Evolutionary conservation across 169 alveolate species (phyloP), one percentile per base, ranked within the genome.

Genomic region (Cryptosporidium ryanae): DNA sequence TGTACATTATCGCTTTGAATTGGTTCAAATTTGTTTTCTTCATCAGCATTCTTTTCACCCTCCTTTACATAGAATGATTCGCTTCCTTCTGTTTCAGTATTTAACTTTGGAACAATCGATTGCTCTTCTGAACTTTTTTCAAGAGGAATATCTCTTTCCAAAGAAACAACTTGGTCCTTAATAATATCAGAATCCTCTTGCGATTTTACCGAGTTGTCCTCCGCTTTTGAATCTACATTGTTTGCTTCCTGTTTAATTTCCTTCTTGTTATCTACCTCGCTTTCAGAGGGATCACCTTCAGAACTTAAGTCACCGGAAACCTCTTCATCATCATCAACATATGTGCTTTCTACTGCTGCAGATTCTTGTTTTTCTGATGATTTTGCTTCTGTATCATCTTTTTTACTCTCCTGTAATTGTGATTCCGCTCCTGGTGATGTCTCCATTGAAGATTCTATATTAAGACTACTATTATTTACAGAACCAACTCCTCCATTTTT

Each of bases 241-340:
- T 4, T 21, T 52, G 57, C 5, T 12, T 31, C 12, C 32, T 50
- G 34, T 25, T 7, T 10, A 0, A 4, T 29, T 44, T 29, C 12
- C 8, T 15, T 18, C 17, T 31, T n/a, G 4, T 10, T 52, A 15
- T 55, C 59, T 5, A 44, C 10, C 25, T 68, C 65, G 18, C 23
- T n/a, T 29, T 27, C 83, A 6, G 82, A 66, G 27, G 65, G 38
- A n/a, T 66, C 82, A 25, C 66, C 66, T 25, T 68, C 83, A 5
- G 83, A 68, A 49, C 83, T 68, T 32, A 68, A 13, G 17, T 68
- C 83, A 17, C 67, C 83, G 1, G 83, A 68, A 13, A 43, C 50
- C 4, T 68, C 83, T n/a, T 68, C 83, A 1, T 68, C 84, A 0
- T 71, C 87, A 4, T 76, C 87, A 23, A 70, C 76, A 34, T 76